phyloP scores from a whole-genome alignment of 257 asterid species.

The Schizonepeta tenuifolia region DNA sequence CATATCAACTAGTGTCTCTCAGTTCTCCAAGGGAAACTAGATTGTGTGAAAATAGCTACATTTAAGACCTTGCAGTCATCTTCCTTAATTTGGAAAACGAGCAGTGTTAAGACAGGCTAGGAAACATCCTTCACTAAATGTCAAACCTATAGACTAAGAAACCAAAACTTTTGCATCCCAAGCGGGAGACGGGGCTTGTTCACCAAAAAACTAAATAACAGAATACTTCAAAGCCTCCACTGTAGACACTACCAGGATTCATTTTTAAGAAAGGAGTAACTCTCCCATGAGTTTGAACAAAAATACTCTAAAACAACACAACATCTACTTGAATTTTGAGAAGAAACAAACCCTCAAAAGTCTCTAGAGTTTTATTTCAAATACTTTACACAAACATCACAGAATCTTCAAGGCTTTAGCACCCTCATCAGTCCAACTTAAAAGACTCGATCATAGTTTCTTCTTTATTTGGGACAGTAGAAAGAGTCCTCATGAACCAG shows the following conservation, averaged over 20 bases:
- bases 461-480: neutral
- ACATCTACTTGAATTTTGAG: constrained; percentile 10
- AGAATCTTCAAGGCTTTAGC: neutral
- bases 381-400: neutral
- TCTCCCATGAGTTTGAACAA: constrained; percentile 22
- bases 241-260: neutral
- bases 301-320: neutral
- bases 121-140: constrained; percentile 6
- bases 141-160: constrained; percentile 16
- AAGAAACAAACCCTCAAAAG: constrained; percentile 17
- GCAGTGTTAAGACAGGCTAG: constrained; percentile 5
- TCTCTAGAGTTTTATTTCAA: constrained; percentile 2
- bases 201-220: constrained; percentile 5
- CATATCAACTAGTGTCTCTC: constrained; percentile 17
- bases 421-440: constrained; percentile 1
- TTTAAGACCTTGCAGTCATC: constrained; percentile 11
- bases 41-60: constrained; percentile 1
- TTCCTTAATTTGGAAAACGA: constrained; percentile 24
- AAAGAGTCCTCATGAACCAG: constrained; percentile 25
- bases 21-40: constrained; percentile 12
- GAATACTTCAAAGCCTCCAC: constrained; percentile 8
- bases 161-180: no score
- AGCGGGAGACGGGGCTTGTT: constrained; percentile 20
- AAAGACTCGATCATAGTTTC: neutral
- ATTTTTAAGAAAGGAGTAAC: neutral